phyloP scores from a whole-genome alignment of 768 basidiomycete genomes.

The Kwoniella bestiolae region DNA sequence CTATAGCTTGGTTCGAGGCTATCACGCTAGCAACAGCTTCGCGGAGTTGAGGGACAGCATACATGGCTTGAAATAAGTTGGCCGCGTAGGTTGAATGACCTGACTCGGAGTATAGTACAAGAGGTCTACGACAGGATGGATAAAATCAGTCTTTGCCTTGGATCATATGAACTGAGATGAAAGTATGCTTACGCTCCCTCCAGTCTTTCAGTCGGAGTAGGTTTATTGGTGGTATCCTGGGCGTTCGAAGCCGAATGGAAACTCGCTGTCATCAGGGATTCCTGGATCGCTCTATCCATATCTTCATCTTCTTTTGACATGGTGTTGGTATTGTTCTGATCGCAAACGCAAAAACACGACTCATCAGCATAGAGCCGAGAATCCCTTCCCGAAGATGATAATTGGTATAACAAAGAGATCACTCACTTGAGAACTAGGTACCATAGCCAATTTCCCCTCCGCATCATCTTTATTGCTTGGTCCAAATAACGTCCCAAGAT shows the following conservation, averaged over 20 bases:
- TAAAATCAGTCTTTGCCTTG: no score
- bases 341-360: neutral
- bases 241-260: slow-evolving; percentile 47
- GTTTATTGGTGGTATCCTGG: slow-evolving; percentile 30
- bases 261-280: slow-evolving; percentile 53
- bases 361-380: neutral
- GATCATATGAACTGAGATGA: no score
- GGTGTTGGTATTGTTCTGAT: slow-evolving; percentile 13
- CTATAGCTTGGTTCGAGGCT: neutral
- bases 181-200: slow-evolving; percentile 49
- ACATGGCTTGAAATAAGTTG: slow-evolving; percentile 40
- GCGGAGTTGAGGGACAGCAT: slow-evolving; percentile 44
- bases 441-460: slow-evolving; percentile 39
- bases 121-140: no score
- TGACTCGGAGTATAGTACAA: slow-evolving; percentile 38
- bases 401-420: no score
- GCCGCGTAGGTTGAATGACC: slow-evolving; percentile 41
- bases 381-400: neutral
- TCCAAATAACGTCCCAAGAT: slow-evolving; percentile 34
- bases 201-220: slow-evolving; percentile 16
- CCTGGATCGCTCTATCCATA: slow-evolving; percentile 48
- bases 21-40: slow-evolving; percentile 23
- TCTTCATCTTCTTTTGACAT: slow-evolving; percentile 45
- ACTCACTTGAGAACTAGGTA: slow-evolving; percentile 31
- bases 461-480: slow-evolving; percentile 45